phyloP scores from a whole-genome alignment of 176 grass and related monocot genomes.

The Cenchrus purpureus region DNA sequence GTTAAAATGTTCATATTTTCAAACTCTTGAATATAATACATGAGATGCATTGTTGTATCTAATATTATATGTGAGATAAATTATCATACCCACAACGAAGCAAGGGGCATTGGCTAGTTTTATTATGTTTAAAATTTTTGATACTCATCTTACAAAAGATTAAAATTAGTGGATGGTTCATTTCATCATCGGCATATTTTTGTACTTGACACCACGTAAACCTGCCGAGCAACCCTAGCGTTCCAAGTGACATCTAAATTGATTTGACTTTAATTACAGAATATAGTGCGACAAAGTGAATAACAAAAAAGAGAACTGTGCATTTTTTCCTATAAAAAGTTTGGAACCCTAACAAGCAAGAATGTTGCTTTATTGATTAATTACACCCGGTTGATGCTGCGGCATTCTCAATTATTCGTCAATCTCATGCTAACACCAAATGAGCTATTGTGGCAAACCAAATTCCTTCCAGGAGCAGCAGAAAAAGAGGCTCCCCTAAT shows the following conservation, averaged over 20 bases:
- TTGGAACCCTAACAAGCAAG: background rate
- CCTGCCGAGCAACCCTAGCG: background rate
- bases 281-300: background rate
- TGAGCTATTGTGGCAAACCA: background rate
- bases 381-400: background rate
- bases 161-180: no score
- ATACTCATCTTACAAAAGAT: no score
- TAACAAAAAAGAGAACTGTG: background rate
- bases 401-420: background rate
- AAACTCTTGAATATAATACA: no score
- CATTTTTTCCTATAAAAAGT: background rate
- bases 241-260: background rate
- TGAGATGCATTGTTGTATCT: no score
- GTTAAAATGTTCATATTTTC: no score
- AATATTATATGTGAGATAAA: no score
- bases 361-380: constrained; percentile 1
- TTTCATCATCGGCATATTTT: background rate
- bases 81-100: no score
- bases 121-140: no score
- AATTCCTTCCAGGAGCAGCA: constrained; percentile 12
- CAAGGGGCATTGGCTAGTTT: no score
- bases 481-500: constrained; percentile 29
- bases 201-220: background rate
- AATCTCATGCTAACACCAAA: constrained; percentile 13
- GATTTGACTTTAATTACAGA: background rate